Conservation (phyloP, 768 basidiomycete species). For the Calocybe cyanea region DNA sequence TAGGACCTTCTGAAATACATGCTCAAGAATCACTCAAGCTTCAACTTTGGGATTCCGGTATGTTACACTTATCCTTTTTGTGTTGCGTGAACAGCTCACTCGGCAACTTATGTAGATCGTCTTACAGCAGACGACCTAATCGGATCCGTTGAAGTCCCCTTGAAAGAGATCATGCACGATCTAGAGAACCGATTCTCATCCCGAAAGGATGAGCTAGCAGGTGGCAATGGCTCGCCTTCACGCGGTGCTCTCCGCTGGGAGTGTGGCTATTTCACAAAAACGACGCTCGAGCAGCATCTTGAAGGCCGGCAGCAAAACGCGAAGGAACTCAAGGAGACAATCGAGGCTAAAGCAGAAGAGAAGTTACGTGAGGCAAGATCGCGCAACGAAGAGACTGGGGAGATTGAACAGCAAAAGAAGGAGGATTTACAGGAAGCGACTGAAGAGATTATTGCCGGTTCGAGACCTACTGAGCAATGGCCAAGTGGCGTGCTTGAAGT, state of each 20-base stretch:
- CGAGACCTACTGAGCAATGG: constrained; percentile 57
- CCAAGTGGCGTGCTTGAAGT: constrained; percentile 65
- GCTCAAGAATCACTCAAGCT: constrained; percentile 59
- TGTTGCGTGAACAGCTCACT: background rate
- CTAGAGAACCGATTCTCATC: constrained; percentile 40
- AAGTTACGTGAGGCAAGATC: constrained; percentile 41
- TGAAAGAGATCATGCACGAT: constrained; percentile 29
- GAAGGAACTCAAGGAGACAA: constrained; percentile 32
- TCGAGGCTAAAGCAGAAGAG: constrained; percentile 41
- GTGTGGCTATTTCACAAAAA: constrained; percentile 50
- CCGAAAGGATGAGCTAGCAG: constrained; percentile 43
- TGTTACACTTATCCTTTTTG: constrained; percentile 4
- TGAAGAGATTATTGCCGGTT: constrained; percentile 37
- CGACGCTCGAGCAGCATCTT: constrained; percentile 36
- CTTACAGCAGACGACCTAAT: constrained; percentile 46
- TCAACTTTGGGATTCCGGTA: constrained; percentile 74
- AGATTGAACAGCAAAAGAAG: constrained; percentile 34
- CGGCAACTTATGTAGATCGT: constrained; percentile 25
- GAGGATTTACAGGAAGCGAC: constrained; percentile 31
- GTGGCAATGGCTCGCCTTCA: constrained; percentile 23
- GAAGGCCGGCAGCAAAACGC: constrained; percentile 26
- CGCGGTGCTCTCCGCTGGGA: constrained; percentile 44
- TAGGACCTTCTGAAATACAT: constrained; percentile 63
- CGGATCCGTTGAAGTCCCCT: constrained; percentile 41
- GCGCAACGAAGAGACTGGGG: constrained; percentile 18